Percentiles rank a stretch among this genome's conserved stretches.
phyloP scores from a whole-genome alignment of 257 asterid species.

The Vinca minor region DNA sequence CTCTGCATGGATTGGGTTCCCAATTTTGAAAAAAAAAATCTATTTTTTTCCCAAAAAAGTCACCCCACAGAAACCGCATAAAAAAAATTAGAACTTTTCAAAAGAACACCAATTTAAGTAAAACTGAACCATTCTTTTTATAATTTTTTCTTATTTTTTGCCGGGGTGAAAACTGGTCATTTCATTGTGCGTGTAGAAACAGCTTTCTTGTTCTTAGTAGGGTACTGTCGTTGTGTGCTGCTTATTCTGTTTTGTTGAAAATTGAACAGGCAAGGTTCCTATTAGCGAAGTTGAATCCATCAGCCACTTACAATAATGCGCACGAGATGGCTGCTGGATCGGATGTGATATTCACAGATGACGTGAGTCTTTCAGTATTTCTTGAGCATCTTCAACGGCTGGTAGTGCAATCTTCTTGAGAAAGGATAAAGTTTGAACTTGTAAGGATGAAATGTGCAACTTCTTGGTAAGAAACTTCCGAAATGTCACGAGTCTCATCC shows the following conservation, averaged over 20 bases:
- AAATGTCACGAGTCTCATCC: conserved; percentile 2
- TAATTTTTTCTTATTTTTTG: too few relatives aligned
- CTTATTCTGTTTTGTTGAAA: conserved; percentile 7
- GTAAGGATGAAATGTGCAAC: conserved; percentile 1
- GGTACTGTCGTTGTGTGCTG: neutral
- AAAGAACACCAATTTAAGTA: too few relatives aligned
- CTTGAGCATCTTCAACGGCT: conserved; percentile 90
- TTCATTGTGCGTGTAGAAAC: too few relatives aligned
- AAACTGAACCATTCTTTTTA: too few relatives aligned
- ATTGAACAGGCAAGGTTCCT: conserved; percentile 89
- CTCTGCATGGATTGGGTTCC: too few relatives aligned
- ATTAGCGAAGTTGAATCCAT: conserved; percentile 94
- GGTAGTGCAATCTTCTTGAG: conserved; percentile 86
- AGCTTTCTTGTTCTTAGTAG: neutral
- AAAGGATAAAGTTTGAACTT: conserved; percentile 1
- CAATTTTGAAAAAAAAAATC: too few relatives aligned
- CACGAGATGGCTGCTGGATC: conserved; percentile 79
- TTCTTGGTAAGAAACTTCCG: conserved; percentile 6
- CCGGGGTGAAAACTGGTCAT: too few relatives aligned
- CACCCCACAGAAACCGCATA: too few relatives aligned
- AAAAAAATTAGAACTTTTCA: too few relatives aligned
- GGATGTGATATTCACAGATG: conserved; percentile 90
- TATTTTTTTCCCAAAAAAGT: too few relatives aligned
- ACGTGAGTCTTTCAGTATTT: conserved; percentile 85
- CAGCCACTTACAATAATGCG: conserved; percentile 83